Percentiles rank a stretch among this genome's conserved stretches.
These are phyloP conservation scores for Clonostachys chloroleuca DNA, from an alignment of 2,329 filamentous ascomycete species.

Conservation along the genomic window DNA sequence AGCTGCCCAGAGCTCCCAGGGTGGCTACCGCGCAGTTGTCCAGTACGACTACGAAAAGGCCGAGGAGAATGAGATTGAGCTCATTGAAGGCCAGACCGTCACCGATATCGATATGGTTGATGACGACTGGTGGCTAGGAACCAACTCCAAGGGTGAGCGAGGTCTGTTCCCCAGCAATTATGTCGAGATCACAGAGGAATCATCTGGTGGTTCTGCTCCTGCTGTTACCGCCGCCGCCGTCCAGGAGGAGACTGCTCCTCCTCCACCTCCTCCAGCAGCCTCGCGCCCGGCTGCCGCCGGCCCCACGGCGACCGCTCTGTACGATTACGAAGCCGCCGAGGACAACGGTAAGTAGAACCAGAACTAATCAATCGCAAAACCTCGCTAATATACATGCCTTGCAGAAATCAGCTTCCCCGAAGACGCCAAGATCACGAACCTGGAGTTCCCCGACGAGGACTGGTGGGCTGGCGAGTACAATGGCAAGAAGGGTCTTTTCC, in stretches of 20 bases:
- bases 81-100: constrained; percentile 83
- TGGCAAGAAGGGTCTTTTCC: constrained; percentile 80
- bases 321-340: constrained; percentile 96
- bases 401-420: constrained; percentile 79
- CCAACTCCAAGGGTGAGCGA: constrained; percentile 76
- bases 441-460: constrained; percentile 97
- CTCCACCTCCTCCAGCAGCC: constrained; percentile 23
- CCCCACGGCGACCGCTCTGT: constrained; percentile 77
- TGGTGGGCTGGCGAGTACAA: constrained; percentile 95
- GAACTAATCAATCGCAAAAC: not conserved
- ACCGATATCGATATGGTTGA: constrained; percentile 96
- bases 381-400: constrained; percentile 29
- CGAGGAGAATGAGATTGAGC: constrained; percentile 93
- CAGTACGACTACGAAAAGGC: constrained; percentile 97
- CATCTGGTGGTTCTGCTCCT: constrained; percentile 24
- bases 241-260: constrained; percentile 1
- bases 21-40: constrained; percentile 70
- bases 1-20: constrained; percentile 43
- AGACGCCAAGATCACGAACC: constrained; percentile 71
- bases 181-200: constrained; percentile 74
- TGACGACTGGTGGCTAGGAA: constrained; percentile 98
- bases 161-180: constrained; percentile 98
- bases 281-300: constrained; percentile 37
- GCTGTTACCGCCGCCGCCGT: constrained; percentile 16
- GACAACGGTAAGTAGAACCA: constrained; percentile 63